A percentile compares a stretch with the other conserved stretches of the same genome.
Evolutionary conservation across 192 early-diverging fungal genomes (phyloP).

Genomic region (Bifiguratus adelaidae): DNA sequence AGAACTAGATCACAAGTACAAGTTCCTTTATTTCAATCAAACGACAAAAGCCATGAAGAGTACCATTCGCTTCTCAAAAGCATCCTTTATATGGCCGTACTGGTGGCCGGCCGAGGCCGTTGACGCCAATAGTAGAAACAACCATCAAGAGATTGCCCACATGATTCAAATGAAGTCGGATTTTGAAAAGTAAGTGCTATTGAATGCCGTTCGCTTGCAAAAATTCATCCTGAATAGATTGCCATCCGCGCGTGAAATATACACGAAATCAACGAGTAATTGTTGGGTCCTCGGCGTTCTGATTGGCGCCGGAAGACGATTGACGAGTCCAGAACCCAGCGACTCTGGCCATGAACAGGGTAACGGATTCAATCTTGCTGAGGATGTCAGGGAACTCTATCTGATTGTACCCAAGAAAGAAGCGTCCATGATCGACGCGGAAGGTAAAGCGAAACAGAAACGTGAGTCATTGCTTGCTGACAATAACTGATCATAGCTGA

Average conservation of each 20-base stretch:
- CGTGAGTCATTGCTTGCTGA: not conserved
- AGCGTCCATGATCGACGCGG: constrained; percentile 33
- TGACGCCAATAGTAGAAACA: constrained; percentile 15
- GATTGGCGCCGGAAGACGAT: constrained; percentile 2
- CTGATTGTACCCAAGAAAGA: constrained; percentile 48
- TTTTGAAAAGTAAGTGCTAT: constrained; percentile 26
- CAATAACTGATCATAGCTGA: not conserved
- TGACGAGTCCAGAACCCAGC: not conserved
- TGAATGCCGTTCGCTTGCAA: not conserved
- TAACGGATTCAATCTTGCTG: not conserved
- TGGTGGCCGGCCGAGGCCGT: not conserved
- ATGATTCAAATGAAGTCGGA: constrained; percentile 40
- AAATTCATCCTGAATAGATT: constrained; percentile 8
- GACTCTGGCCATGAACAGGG: not conserved
- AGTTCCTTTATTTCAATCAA: constrained; percentile 34
- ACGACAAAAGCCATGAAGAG: constrained; percentile 40
- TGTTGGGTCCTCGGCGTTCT: constrained; percentile 44
- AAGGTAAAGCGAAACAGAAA: constrained; percentile 23
- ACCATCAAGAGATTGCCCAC: constrained; percentile 31
- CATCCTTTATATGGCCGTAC: not conserved
- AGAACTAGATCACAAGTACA: constrained; percentile 23
- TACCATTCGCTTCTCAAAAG: constrained; percentile 2
- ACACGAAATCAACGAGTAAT: constrained; percentile 36
- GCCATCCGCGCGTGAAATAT: constrained; percentile 32
- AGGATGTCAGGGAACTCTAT: constrained; percentile 37